Conservation (phyloP, 305 asterid species). For the Fraxinus angustifolia region DNA sequence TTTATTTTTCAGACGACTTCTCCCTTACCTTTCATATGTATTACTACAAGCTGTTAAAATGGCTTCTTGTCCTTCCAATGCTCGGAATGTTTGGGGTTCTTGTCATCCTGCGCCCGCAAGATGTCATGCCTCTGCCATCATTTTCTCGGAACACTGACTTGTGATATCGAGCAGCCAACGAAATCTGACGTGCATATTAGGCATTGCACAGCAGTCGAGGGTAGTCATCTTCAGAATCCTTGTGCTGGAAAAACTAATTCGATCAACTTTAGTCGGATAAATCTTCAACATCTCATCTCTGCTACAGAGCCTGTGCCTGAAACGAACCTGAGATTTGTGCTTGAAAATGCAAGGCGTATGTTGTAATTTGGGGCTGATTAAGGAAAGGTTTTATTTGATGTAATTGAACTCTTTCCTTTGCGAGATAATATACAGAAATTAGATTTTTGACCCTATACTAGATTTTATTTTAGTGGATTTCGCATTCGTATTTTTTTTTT, state of each 20-base stretch:
- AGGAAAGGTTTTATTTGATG: not conserved
- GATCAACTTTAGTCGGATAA: slow-evolving; percentile 9
- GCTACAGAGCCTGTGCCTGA: slow-evolving; percentile 16
- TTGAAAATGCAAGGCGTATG: slow-evolving; percentile 17
- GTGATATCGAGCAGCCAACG: slow-evolving; percentile 30
- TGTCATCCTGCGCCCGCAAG: slow-evolving; percentile 90
- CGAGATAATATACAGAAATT: slow-evolving; percentile 10
- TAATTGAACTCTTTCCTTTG: slow-evolving; percentile 10
- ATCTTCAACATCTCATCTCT: slow-evolving; percentile 27
- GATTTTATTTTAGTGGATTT: not conserved
- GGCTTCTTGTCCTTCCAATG: slow-evolving; percentile 96
- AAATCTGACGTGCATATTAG: slow-evolving; percentile 13
- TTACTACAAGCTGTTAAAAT: slow-evolving; percentile 82
- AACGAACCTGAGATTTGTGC: slow-evolving; percentile 8
- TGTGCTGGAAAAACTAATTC: slow-evolving; percentile 3
- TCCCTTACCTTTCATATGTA: slow-evolving; percentile 91
- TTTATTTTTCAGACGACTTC: slow-evolving; percentile 81
- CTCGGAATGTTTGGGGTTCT: slow-evolving; percentile 89
- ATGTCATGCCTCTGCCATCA: slow-evolving; percentile 88
- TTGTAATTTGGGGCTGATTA: slow-evolving; percentile 11
- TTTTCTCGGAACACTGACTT: slow-evolving; percentile 86
- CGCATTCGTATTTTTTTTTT: not conserved
- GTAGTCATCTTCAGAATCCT: not conserved
- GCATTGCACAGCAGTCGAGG: slow-evolving; percentile 2
- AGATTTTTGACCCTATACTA: slow-evolving; percentile 7